phyloP scores from a whole-genome alignment of 495 filamentous ascomycete genomes.

The Aspergillus cavernicola region DNA sequence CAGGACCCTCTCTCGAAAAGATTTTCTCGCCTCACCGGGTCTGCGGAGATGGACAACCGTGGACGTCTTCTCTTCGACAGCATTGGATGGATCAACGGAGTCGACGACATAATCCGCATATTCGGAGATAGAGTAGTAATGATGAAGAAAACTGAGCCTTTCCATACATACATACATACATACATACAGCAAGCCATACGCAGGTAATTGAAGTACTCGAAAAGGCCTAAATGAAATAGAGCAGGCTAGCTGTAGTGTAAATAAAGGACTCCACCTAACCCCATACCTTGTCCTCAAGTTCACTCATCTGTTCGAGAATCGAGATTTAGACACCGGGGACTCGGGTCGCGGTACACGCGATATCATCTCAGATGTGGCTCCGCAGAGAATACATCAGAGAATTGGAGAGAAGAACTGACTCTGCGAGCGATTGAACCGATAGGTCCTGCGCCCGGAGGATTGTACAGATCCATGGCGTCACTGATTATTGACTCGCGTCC shows the following conservation, averaged over 20 bases:
- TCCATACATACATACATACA: not conserved
- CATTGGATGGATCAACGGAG: too few species aligned
- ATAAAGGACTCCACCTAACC: slow-evolving; percentile 26
- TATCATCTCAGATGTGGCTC: not conserved
- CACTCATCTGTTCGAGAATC: not conserved
- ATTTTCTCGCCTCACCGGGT: slow-evolving; percentile 2
- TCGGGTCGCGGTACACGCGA: not conserved
- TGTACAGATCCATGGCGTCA: slow-evolving; percentile 19
- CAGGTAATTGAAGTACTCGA: not conserved
- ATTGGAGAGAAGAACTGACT: not conserved
- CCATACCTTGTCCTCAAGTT: slow-evolving; percentile 6
- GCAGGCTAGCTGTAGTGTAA: slow-evolving; percentile 23
- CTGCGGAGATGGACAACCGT: not conserved
- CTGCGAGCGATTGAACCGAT: not conserved
- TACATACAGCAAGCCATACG: not conserved
- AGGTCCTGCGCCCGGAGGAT: slow-evolving; percentile 2
- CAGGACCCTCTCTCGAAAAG: not conserved
- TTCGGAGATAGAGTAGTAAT: too few species aligned
- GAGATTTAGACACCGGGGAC: not conserved
- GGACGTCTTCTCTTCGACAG: not conserved
- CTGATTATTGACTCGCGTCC: slow-evolving; percentile 27
- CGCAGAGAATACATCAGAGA: not conserved
- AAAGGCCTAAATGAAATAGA: slow-evolving; percentile 3
- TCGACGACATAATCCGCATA: too few species aligned
- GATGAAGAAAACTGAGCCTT: not conserved